Evolutionary conservation across 495 filamentous ascomycete genomes (phyloP).

Genomic region (Glarea lozoyensis): DNA sequence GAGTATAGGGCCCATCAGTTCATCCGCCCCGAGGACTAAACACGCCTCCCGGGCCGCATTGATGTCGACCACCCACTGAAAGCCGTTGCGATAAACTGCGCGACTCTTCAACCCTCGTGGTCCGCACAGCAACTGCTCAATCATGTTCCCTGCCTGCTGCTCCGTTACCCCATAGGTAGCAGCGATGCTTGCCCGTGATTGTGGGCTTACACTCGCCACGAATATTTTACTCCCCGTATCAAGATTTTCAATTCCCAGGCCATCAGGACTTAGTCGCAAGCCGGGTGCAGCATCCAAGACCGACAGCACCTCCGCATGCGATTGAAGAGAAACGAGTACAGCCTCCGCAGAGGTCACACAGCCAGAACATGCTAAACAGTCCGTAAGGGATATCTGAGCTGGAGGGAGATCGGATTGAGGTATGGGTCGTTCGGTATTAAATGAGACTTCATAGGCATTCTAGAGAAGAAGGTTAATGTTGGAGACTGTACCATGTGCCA

Average conservation of each 20-base stretch:
- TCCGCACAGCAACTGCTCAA: constrained; percentile 69
- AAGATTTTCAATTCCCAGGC: constrained; percentile 13
- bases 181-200: constrained; percentile 78
- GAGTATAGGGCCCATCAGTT: constrained; percentile 40
- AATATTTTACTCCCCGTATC: constrained; percentile 56
- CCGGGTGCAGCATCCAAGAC: constrained; percentile 61
- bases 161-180: constrained; percentile 68
- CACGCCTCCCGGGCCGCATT: constrained; percentile 70
- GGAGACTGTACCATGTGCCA: too few species aligned
- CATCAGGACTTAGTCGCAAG: constrained; percentile 29
- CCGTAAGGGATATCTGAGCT: constrained; percentile 90
- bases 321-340: constrained; percentile 85
- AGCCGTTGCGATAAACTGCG: constrained; percentile 63
- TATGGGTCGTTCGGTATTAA: constrained; percentile 50
- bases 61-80: constrained; percentile 82
- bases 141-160: constrained; percentile 67
- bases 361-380: constrained; percentile 94
- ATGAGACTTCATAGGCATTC: constrained; percentile 64
- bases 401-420: constrained; percentile 36
- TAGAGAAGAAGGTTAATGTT: constrained; percentile 1
- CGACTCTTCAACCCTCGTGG: constrained; percentile 56
- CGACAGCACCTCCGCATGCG: constrained; percentile 79
- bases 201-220: constrained; percentile 85
- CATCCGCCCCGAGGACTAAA: constrained; percentile 72
- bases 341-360: constrained; percentile 97